Evolutionary conservation across 306 rosid species (phyloP).

Genomic region (Fagus sylvatica): DNA sequence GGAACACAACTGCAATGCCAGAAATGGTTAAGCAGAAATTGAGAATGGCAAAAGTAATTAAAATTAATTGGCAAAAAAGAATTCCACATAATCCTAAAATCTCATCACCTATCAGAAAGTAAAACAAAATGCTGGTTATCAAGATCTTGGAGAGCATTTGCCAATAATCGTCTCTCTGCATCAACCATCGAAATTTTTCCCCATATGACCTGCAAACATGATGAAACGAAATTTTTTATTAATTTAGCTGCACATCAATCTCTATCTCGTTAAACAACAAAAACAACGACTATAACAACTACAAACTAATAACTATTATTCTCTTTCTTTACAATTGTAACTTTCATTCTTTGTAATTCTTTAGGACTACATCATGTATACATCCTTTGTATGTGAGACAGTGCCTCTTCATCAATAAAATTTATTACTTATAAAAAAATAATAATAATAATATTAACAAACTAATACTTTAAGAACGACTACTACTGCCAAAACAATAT

Average conservation of each 20-base stretch:
- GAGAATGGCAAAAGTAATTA: conserved; percentile 27
- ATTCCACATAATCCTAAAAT: conserved; percentile 24
- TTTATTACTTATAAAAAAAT: no score
- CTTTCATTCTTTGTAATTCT: no score
- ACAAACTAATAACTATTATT: background rate
- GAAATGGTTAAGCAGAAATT: conserved; percentile 29
- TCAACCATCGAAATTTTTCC: conserved; percentile 98
- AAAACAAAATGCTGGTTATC: conserved; percentile 90
- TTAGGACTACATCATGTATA: no score
- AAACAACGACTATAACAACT: background rate
- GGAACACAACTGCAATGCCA: conserved; percentile 89
- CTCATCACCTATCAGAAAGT: conserved; percentile 87
- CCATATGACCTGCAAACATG: conserved; percentile 84
- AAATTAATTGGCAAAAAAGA: conserved; percentile 13
- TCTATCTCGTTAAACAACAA: conserved; percentile 8
- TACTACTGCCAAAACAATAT: background rate
- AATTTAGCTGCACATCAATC: conserved; percentile 8
- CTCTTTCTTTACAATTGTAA: no score
- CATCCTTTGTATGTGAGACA: no score
- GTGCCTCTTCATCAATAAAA: no score
- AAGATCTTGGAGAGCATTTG: conserved; percentile 85
- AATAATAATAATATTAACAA: no score
- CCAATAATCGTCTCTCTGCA: conserved; percentile 93
- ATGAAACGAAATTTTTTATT: conserved; percentile 19
- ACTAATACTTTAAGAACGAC: background rate